Evolutionary conservation across 2,329 filamentous ascomycete genomes (phyloP), one percentile per base, ranked within the genome.

Genomic region (Aaosphaeria pasadenensis): DNA sequence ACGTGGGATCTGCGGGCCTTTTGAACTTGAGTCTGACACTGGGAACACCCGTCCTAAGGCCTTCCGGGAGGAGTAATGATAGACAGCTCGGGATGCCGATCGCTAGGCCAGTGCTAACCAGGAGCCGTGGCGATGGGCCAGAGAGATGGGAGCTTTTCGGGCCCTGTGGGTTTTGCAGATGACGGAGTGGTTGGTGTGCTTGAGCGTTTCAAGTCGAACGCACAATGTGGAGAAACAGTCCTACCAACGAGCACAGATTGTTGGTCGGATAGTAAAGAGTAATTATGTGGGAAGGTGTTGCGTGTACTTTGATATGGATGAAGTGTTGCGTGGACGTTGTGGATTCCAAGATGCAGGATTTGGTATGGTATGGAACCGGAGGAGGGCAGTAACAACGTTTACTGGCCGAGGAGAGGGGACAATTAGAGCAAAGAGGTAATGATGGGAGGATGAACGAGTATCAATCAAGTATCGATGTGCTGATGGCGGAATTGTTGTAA

Each of bases 1-100:
- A 64, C 57, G 69, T 72, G 74, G 73, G 75, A 77, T 77, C 74
- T 75, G 74, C 74, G 72, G 59, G 57, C 55, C 60, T 71, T 71
- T 69, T 70, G 66, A 69, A 71, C 55, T 63, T 60, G 53, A 57
- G 58, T 56, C 55, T 65, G 66, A 65, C 57, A 63, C 61, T 67
- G 62, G 63, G 62, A 57, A 62, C 53, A 63, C 58, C 56, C 56
- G 64, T 64, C 52, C 54, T 52, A 48, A 60, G 52, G 60, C 53
- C 51, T 56, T 64, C 66, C 64, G 35, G 55, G 56, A 56, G 48
- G 52, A 60, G 66, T 55, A 70, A 62, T 60, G 68, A 70, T 71
- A 50, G 50, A 54, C 68, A 50, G 47, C 49, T 54, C 48, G 63
- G 66, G 64, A 59, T 64, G 67, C 56, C 66, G 68, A 71, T 71